Conservation (phyloP, 1,284 basidiomycete species). For the Spongispora temasekensis region DNA sequence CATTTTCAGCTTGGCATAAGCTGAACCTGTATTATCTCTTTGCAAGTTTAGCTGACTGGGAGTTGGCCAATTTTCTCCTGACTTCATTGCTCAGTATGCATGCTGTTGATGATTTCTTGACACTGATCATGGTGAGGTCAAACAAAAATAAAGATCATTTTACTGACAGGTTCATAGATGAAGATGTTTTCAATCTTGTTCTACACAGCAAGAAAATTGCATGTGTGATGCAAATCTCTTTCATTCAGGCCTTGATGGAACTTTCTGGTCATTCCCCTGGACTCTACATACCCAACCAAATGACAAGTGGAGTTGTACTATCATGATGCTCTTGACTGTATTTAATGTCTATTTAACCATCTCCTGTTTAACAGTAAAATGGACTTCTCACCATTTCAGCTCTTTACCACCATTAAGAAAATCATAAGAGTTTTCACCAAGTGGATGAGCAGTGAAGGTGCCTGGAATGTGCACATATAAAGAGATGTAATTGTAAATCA, state of each 20-base stretch:
- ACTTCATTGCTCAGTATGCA: not conserved
- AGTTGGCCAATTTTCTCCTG: not conserved
- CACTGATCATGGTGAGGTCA: not conserved
- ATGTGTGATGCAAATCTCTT: too few relatives aligned
- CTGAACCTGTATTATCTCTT: too few relatives aligned
- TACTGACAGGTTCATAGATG: not conserved
- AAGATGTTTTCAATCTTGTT: too few relatives aligned
- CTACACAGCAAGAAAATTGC: too few relatives aligned
- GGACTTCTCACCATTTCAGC: not conserved
- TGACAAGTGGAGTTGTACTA: too few relatives aligned
- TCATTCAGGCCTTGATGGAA: too few relatives aligned
- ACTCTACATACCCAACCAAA: too few relatives aligned
- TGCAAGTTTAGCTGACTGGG: too few relatives aligned
- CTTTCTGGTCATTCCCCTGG: too few relatives aligned
- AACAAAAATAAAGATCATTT: not conserved
- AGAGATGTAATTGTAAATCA: not conserved
- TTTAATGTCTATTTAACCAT: too few relatives aligned
- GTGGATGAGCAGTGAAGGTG: not conserved
- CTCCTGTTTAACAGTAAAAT: too few relatives aligned
- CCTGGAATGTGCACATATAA: not conserved
- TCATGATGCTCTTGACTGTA: too few relatives aligned
- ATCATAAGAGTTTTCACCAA: not conserved
- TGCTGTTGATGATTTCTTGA: not conserved
- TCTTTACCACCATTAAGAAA: not conserved
- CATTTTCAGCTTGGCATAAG: not conserved